Percentiles rank a stretch among this genome's conserved stretches.
Evolutionary conservation across 2,329 filamentous ascomycete species (phyloP).

Genomic region (Epichloe brachyelytri): DNA sequence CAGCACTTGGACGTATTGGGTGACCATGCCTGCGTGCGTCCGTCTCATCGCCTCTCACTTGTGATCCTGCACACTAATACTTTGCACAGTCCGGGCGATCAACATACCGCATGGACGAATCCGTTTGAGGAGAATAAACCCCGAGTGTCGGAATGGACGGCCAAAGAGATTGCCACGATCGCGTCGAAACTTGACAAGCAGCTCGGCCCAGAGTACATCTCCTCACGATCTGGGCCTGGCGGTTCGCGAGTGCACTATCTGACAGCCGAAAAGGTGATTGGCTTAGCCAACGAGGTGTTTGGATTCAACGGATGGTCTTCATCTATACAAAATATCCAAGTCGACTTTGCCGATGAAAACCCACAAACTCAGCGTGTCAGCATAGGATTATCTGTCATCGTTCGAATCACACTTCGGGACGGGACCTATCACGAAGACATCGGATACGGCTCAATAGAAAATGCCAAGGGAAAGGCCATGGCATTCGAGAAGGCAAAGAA

Average conservation of each 20-base stretch:
- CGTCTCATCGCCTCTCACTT: constrained; percentile 4
- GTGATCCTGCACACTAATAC: constrained; percentile 8
- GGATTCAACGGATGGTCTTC: constrained; percentile 98
- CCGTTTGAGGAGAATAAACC: constrained; percentile 66
- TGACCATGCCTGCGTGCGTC: constrained; percentile 32
- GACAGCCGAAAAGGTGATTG: constrained; percentile 92
- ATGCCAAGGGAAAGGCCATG: constrained; percentile 85
- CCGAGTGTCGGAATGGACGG: constrained; percentile 68
- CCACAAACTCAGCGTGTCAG: constrained; percentile 65
- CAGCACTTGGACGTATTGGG: constrained; percentile 1
- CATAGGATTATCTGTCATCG: constrained; percentile 77
- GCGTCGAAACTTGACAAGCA: constrained; percentile 82
- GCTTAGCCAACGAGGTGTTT: constrained; percentile 87
- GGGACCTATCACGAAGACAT: constrained; percentile 98
- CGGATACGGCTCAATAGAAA: constrained; percentile 93
- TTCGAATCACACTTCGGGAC: constrained; percentile 80
- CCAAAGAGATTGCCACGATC: constrained; percentile 79
- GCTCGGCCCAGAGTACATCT: constrained; percentile 92
- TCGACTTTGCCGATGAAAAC: constrained; percentile 90
- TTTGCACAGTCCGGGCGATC: constrained; percentile 49
- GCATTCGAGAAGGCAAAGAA: constrained; percentile 99
- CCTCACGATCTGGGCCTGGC: constrained; percentile 67
- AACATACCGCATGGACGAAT: constrained; percentile 49
- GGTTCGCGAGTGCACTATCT: constrained; percentile 87
- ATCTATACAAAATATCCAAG: constrained; percentile 84